phyloP scores from a whole-genome alignment of 441 rosid genomes.

The Melastoma candidum region DNA sequence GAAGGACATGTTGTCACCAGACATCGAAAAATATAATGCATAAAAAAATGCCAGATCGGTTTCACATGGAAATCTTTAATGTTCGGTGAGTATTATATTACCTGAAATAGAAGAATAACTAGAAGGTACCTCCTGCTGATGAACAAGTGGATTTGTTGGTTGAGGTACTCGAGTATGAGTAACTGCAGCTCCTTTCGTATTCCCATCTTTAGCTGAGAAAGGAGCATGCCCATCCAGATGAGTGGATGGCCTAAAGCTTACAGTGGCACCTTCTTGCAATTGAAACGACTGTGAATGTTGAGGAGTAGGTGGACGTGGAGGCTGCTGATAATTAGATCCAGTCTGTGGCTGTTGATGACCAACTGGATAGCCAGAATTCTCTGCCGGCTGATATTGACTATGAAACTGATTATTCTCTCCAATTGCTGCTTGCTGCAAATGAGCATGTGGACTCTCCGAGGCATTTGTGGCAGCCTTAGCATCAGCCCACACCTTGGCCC shows the following conservation, averaged over 20 bases:
- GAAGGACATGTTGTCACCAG: not conserved
- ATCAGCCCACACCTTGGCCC: conserved; percentile 89
- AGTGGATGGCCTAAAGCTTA: conserved; percentile 25
- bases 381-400: conserved; percentile 38
- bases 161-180: conserved; percentile 33
- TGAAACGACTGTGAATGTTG: conserved; percentile 35
- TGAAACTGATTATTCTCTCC: conserved; percentile 36
- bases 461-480: conserved; percentile 49
- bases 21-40: conserved; percentile 12
- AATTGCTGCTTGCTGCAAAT: conserved; percentile 33
- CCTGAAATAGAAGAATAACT: conserved; percentile 99
- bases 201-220: conserved; percentile 38
- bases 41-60: conserved; percentile 44
- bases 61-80: conserved; percentile 41
- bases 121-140: conserved; percentile 99
- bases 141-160: conserved; percentile 50
- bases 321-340: conserved; percentile 49
- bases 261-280: conserved; percentile 33
- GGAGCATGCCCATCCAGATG: conserved; percentile 36
- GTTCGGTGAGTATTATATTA: conserved; percentile 51
- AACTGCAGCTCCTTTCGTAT: conserved; percentile 32
- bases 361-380: conserved; percentile 49
- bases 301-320: conserved; percentile 37
- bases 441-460: conserved; percentile 45
- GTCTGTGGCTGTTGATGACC: conserved; percentile 40